Conservation (phyloP, 2,329 filamentous ascomycete species). For the Penicillium sp. region DNA sequence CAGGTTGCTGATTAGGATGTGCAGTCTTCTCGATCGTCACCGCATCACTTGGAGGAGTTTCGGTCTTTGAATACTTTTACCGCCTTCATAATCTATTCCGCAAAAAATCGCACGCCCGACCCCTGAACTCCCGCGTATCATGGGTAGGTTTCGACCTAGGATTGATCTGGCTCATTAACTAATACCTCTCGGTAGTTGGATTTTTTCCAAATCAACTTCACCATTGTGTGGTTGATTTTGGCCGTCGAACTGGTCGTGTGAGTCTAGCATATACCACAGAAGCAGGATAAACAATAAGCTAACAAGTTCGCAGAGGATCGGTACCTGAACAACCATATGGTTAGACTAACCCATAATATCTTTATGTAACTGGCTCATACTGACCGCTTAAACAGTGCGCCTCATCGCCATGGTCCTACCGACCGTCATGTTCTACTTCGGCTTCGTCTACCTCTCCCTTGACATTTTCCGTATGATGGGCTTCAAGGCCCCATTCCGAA, state of each 20-base stretch:
- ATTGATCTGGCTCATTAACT: conserved; percentile 1
- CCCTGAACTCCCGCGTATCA: conserved; percentile 45
- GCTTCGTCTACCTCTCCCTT: conserved; percentile 42
- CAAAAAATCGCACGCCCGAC: conserved; percentile 39
- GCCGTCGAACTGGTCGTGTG: conserved; percentile 46
- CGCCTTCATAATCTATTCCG: conserved; percentile 42
- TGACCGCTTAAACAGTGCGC: conserved; percentile 33
- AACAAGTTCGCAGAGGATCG: conserved; percentile 37
- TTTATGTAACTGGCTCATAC: background rate
- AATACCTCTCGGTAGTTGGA: conserved; percentile 35
- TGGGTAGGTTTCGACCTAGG: conserved; percentile 34
- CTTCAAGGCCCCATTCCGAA: conserved; percentile 59
- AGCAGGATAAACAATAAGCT: conserved; percentile 6
- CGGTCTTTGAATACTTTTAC: conserved; percentile 47
- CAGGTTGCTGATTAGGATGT: conserved; percentile 7
- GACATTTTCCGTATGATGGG: conserved; percentile 44
- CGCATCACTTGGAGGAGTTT: conserved; percentile 42
- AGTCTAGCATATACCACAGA: conserved; percentile 15
- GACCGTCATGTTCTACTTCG: conserved; percentile 50
- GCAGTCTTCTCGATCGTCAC: conserved; percentile 48
- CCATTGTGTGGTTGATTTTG: conserved; percentile 46
- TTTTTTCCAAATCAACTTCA: conserved; percentile 50
- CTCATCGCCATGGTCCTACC: conserved; percentile 48
- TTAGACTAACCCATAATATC: conserved; percentile 23
- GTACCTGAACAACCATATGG: conserved; percentile 43